Conservation (phyloP, 306 rosid genomes). For the Fragaria ananassa region DNA sequence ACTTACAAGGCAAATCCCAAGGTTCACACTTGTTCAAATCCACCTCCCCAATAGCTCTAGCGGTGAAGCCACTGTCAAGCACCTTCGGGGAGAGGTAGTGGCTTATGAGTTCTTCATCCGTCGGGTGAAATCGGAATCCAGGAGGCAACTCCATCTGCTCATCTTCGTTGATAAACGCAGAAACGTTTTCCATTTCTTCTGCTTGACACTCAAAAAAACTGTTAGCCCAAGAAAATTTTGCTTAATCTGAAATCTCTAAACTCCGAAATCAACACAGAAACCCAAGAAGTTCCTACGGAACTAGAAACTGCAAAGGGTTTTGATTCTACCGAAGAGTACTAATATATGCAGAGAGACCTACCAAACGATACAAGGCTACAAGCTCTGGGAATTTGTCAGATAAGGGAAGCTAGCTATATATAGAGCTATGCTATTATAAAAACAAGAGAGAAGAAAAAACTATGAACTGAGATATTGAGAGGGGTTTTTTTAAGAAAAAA, state of each 20-base stretch:
- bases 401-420: not conserved
- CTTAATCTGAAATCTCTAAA: conserved; percentile 12
- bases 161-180: conserved; percentile 27
- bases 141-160: conserved; percentile 62
- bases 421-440: not conserved
- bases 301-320: not conserved
- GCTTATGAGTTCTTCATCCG: conserved; percentile 80
- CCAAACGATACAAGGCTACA: not conserved
- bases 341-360: not conserved
- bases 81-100: conserved; percentile 69
- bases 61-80: conserved; percentile 44
- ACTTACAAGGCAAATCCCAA: conserved; percentile 93
- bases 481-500: conserved; percentile 31
- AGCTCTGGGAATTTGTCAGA: not conserved
- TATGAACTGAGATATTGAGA: conserved; percentile 21
- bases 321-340: not conserved
- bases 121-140: conserved; percentile 90
- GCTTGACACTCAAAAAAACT: not conserved
- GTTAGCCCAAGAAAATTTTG: conserved; percentile 4
- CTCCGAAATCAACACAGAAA: not conserved
- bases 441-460: conserved; percentile 2
- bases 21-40: conserved; percentile 89
- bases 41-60: conserved; percentile 67
- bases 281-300: not conserved
- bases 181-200: conserved; percentile 46